Percentiles rank a stretch among this genome's conserved stretches.
Evolutionary conservation across 306 rosid species (phyloP).

Genomic region (Rosa multiflora): DNA sequence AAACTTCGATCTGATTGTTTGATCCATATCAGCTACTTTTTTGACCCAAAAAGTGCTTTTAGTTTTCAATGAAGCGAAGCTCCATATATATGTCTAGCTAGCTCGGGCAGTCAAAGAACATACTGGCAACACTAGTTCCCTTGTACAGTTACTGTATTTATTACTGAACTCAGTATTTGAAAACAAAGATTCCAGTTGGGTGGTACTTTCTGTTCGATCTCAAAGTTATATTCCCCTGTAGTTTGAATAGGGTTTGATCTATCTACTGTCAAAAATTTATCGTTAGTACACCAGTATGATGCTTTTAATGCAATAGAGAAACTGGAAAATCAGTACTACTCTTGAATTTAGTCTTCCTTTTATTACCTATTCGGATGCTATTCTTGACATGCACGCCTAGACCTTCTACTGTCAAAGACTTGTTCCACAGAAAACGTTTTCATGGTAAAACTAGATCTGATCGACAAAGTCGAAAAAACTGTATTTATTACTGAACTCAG

Average conservation of each 20-base stretch:
- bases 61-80: background rate
- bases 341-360: conserved; percentile 16
- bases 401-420: too few relatives aligned
- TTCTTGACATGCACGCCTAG: conserved; percentile 47
- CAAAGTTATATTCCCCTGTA: background rate
- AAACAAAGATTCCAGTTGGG: background rate
- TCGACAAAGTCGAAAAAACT: too few relatives aligned
- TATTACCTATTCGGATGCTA: conserved; percentile 14
- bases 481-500: too few relatives aligned
- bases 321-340: background rate
- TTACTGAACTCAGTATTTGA: background rate
- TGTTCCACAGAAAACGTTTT: too few relatives aligned
- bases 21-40: conserved; percentile 10
- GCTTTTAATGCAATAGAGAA: conserved; percentile 37
- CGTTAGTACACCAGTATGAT: background rate
- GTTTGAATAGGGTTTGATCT: background rate
- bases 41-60: conserved; percentile 13
- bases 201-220: background rate
- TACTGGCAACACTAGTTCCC: background rate
- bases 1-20: conserved; percentile 26
- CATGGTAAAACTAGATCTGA: too few relatives aligned
- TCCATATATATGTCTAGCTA: background rate
- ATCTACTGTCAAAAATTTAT: background rate
- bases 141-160: background rate
- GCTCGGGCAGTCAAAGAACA: background rate